Conservation (phyloP, 176 grass and related monocot species). For the Poa pratensis region DNA sequence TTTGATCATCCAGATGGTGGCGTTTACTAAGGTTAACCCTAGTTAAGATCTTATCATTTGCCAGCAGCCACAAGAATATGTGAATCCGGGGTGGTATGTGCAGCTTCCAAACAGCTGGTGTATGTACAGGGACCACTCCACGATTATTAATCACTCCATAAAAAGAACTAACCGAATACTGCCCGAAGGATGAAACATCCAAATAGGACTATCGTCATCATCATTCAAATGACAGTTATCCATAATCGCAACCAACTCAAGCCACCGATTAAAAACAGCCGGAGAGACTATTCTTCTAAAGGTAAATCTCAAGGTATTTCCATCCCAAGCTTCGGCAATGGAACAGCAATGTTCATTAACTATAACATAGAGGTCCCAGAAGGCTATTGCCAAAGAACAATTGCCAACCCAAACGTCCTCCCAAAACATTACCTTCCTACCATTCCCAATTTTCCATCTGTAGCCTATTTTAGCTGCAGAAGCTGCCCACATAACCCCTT, state of each 20-base stretch:
- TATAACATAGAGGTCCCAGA: neutral
- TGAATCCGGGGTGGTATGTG: too few relatives aligned
- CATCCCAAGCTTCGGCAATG: neutral
- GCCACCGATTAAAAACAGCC: neutral
- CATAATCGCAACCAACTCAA: neutral
- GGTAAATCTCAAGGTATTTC: neutral
- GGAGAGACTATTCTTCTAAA: neutral
- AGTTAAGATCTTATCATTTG: too few relatives aligned
- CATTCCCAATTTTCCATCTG: too few relatives aligned
- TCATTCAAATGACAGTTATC: neutral
- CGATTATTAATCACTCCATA: neutral
- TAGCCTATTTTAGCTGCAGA: too few relatives aligned
- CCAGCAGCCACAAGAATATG: too few relatives aligned
- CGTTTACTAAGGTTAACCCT: too few relatives aligned
- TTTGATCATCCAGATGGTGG: too few relatives aligned
- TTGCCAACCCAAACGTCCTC: too few relatives aligned
- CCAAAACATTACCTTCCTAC: too few relatives aligned
- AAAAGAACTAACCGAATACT: neutral
- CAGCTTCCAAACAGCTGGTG: too few relatives aligned
- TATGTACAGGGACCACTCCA: too few relatives aligned
- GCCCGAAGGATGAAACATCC: neutral
- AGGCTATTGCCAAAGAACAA: neutral
- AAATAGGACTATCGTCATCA: neutral
- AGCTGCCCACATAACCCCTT: too few relatives aligned
- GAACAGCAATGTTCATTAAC: neutral